Base-by-base conservation (phyloP, 306 rosid species). In the Vigna unguiculata region DNA sequence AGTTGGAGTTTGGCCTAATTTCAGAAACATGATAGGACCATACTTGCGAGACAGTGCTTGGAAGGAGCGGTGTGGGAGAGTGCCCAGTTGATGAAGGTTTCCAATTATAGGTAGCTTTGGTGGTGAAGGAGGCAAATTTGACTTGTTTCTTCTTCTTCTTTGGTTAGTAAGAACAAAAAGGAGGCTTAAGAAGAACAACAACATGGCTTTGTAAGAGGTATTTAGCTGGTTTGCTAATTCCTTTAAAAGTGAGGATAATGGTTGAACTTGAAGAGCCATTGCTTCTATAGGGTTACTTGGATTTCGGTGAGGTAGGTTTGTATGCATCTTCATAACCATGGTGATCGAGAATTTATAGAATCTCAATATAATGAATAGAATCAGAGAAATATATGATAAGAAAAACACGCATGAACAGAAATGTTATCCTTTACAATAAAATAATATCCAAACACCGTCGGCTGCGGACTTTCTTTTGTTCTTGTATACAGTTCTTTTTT, bases 41-140 rank as follows among this genome's bases (percentile, higher is more conserved):
- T 60, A 60, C 14, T 60, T 60, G 22, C 1, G 43, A 4, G 67
- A 30, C 14, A 60, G 67, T 60, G 67, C 13, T 1, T 60, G 22
- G 7, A 60, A 30, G 14, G 67, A 60, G 13, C 67, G 45, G 45
- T 30, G 67, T 60, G 67, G 67, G 9, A 60, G 67, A 15, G 43
- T 30, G 6, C 67, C 67, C 16, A 60, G 14, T 5, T 60, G 67
- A 16, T 60, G 67, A 32, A 60, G 67, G n/a, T 60, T 60, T 1
- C 43, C 67, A 16, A 60, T 60, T 60, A 60, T 60, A 22, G 67
- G 67, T 30, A 60, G 6, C 19, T 60, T 60, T 8, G 43, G 67
- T 32, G 67, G 67, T 3, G 45, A 60, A 7, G 67, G 67, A 2
- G 67, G 67, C 43, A 15, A 2, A 30, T 30, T 60, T 2, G 0